phyloP scores from a whole-genome alignment of 1,139 yeast genomes.

The Pichia sp. region DNA sequence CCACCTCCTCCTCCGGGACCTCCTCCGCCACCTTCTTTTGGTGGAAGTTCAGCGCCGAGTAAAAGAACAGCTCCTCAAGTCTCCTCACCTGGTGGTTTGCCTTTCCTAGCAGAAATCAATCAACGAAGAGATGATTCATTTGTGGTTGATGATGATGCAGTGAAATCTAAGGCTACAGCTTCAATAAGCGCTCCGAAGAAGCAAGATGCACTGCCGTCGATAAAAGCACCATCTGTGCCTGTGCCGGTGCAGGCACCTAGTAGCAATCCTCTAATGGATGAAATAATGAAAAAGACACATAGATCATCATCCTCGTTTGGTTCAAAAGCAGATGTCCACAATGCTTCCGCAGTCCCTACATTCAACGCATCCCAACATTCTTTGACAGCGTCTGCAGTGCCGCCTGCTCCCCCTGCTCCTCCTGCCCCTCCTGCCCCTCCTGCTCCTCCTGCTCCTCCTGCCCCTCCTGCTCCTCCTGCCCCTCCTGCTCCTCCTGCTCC shows the following conservation, averaged over 20 bases:
- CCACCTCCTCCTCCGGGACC: slow-evolving; percentile 7
- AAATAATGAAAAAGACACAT: slow-evolving; percentile 10
- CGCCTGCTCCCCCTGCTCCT: slow-evolving; percentile 1
- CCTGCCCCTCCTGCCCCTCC: slow-evolving; percentile 3
- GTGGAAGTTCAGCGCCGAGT: slow-evolving; percentile 9
- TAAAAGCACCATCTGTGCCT: slow-evolving; percentile 9
- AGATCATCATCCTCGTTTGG: neutral
- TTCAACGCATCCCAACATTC: neutral
- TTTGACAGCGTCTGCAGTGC: neutral
- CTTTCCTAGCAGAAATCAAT: slow-evolving; percentile 50
- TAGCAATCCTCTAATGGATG: slow-evolving; percentile 14
- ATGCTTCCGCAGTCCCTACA: neutral
- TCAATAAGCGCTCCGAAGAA: slow-evolving; percentile 12
- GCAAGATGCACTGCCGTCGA: slow-evolving; percentile 12
- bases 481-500: slow-evolving; percentile 12
- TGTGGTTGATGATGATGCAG: slow-evolving; percentile 29
- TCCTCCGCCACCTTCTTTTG: slow-evolving; percentile 7
- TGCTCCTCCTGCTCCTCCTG: slow-evolving; percentile 1
- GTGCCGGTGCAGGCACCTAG: slow-evolving; percentile 2
- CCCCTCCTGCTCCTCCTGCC: neutral
- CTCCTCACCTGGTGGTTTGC: slow-evolving; percentile 27
- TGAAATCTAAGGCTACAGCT: slow-evolving; percentile 3
- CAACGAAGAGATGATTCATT: slow-evolving; percentile 43
- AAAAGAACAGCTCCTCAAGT: slow-evolving; percentile 10
- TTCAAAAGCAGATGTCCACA: neutral